These are phyloP conservation scores for Quercus engelmannii DNA, from an alignment of 306 rosid genomes.

Conservation along the genomic window DNA sequence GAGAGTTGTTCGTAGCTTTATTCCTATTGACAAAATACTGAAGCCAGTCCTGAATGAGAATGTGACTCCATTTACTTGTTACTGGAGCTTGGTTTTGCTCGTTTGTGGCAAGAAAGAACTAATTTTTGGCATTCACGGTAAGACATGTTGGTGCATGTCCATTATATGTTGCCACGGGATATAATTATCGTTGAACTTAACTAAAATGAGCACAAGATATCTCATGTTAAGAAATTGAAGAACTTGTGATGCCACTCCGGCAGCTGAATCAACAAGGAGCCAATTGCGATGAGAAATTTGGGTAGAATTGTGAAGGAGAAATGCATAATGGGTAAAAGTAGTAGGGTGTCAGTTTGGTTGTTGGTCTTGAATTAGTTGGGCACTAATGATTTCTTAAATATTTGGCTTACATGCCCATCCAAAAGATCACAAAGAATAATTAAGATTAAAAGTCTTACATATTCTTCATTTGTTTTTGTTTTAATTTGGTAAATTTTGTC, in stretches of 20 bases:
- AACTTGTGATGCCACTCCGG: not conserved
- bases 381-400: not conserved
- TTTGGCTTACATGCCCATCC: not conserved
- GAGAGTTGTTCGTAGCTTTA: slow-evolving; percentile 54
- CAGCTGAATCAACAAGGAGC: not conserved
- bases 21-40: slow-evolving; percentile 66
- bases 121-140: slow-evolving; percentile 68
- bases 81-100: slow-evolving; percentile 72
- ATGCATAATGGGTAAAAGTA: not conserved
- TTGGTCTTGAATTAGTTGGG: not conserved
- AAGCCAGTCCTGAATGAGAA: slow-evolving; percentile 72
- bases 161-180: not conserved
- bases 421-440: not conserved
- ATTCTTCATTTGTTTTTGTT: not conserved
- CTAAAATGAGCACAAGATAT: not conserved
- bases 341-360: not conserved
- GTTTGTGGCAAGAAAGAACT: slow-evolving; percentile 54
- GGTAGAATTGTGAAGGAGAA: not conserved
- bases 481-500: not conserved
- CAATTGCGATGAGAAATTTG: too few relatives aligned
- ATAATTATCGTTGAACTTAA: slow-evolving; percentile 4
- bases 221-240: not conserved
- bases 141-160: not conserved
- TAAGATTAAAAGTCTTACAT: not conserved
- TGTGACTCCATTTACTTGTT: slow-evolving; percentile 84